Conservation (phyloP, 129 eudicot species). For the Smallanthus sonchifolius region DNA sequence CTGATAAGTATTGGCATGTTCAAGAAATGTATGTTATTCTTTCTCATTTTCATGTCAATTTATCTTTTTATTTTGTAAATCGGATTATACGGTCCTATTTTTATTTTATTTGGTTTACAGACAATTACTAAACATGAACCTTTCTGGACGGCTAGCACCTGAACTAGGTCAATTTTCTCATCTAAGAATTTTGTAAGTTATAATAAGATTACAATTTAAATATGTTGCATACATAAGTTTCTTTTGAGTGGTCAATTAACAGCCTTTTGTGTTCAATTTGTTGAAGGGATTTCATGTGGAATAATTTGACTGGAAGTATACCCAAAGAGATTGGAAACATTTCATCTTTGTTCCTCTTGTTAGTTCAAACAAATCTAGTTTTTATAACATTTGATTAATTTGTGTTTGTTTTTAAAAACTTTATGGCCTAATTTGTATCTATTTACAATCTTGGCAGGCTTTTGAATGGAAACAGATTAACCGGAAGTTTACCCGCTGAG, state of each 20-base stretch:
- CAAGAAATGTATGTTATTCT: conserved; percentile 55
- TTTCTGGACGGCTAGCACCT: conserved; percentile 77
- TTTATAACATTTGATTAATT: not conserved
- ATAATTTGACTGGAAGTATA: conserved; percentile 57
- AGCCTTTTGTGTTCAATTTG: not conserved
- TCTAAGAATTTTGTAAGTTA: conserved; percentile 64
- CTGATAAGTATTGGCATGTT: conserved; percentile 61
- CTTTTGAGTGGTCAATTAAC: conserved; percentile 3
- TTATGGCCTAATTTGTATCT: not conserved
- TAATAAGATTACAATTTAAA: not conserved
- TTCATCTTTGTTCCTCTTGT: conserved; percentile 64
- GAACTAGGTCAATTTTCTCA: conserved; percentile 76
- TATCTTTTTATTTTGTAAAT: not conserved
- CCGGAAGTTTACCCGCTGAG: conserved; percentile 69
- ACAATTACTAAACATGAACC: conserved; percentile 59
- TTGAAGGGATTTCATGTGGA: conserved; percentile 88
- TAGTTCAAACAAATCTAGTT: conserved; percentile 22
- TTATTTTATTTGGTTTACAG: conserved; percentile 33
- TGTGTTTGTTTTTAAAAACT: not conserved
- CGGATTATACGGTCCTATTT: not conserved
- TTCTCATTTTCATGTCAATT: not conserved
- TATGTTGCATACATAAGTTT: not conserved
- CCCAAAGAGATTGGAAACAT: conserved; percentile 76
- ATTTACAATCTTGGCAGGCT: conserved; percentile 48
- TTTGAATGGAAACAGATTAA: conserved; percentile 70